Base-by-base conservation (phyloP, 2,329 filamentous ascomycete species). In the Pseudonectria foliicola region DNA sequence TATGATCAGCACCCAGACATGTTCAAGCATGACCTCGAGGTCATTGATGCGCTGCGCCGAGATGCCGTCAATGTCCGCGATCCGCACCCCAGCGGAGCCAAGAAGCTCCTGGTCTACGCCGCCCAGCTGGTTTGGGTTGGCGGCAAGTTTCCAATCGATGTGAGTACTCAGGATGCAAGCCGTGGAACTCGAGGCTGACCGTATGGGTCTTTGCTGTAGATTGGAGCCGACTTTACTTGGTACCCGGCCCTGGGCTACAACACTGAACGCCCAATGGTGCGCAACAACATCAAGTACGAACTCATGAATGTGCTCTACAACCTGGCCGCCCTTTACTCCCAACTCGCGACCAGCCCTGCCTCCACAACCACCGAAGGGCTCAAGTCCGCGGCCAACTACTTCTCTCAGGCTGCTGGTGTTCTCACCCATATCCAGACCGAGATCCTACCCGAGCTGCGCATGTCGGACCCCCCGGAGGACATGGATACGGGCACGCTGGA, bases 1-100 rank as follows among this genome's bases (percentile, higher is more conserved):
- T 96, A 96, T 81, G 90, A 96, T 62, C 92, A 98, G 60, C 90
- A 95, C 57, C 90, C 92, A 24, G 88, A 95, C 61, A 94, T 95
- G 82, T 98, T 98, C 63, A 77, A 79, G 44, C 75, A 85, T 45
- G 92, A 98, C 65, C 77, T 79, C 39, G 80, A 89, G 55, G 75
- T 83, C 46, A 88, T 98, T 53, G 88, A 96, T 56, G 70, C 77
- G 31, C 67, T 96, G 38, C 81, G 92, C 5, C 75, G 76, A 43
- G 85, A 93, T 57, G 92, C 92, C n/a, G 72, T 95, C 36, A 86
- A 88, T 59, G 83, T 92, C 3, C 77, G 83, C 40, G 92, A 98
- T 57, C 80, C 92, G 3, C 92, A 98, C 56, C 68, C 76, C 5
- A 94, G 83, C 56, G 90, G 90, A 14, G 75, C 95, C 48, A 82